Evolutionary conservation across 805 yeast genomes (phyloP).

Genomic region (Candida endomychidarum): DNA sequence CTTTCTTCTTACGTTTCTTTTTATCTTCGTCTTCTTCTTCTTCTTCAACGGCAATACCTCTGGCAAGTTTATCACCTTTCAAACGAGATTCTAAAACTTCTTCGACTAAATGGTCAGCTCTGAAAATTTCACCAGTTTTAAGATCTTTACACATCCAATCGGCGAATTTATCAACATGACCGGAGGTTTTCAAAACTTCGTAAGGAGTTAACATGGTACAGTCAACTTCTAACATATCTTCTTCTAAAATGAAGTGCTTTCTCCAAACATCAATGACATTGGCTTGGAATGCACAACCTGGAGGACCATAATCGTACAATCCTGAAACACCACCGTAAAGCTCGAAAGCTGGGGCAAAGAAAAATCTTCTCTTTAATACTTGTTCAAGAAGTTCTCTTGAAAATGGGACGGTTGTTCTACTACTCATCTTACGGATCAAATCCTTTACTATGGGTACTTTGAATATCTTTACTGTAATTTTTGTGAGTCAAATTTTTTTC

Average conservation of each 20-base stretch:
- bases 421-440: slow-evolving; percentile 7
- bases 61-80: slow-evolving; percentile 96
- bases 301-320: slow-evolving; percentile 97
- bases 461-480: slow-evolving; percentile 6
- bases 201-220: slow-evolving; percentile 97
- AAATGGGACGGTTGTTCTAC: slow-evolving; percentile 43
- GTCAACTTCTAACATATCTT: slow-evolving; percentile 98
- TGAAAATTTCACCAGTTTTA: slow-evolving; percentile 95
- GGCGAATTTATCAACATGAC: slow-evolving; percentile 98
- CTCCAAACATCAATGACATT: slow-evolving; percentile 95
- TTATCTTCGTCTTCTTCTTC: slow-evolving; percentile 65
- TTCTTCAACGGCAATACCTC: slow-evolving; percentile 66
- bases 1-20: slow-evolving; percentile 80
- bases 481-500: slow-evolving; percentile 7
- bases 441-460: slow-evolving; percentile 6
- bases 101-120: slow-evolving; percentile 98
- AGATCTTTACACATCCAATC: slow-evolving; percentile 99
- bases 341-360: slow-evolving; percentile 96
- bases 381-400: slow-evolving; percentile 87
- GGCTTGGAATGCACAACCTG: slow-evolving; percentile 98
- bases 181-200: slow-evolving; percentile 97
- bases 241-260: slow-evolving; percentile 95
- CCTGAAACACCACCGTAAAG: slow-evolving; percentile 99
- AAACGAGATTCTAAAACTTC: slow-evolving; percentile 95
- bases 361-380: slow-evolving; percentile 91